Conservation (phyloP, 2,329 filamentous ascomycete genomes). For the Penicillium digitatum region DNA sequence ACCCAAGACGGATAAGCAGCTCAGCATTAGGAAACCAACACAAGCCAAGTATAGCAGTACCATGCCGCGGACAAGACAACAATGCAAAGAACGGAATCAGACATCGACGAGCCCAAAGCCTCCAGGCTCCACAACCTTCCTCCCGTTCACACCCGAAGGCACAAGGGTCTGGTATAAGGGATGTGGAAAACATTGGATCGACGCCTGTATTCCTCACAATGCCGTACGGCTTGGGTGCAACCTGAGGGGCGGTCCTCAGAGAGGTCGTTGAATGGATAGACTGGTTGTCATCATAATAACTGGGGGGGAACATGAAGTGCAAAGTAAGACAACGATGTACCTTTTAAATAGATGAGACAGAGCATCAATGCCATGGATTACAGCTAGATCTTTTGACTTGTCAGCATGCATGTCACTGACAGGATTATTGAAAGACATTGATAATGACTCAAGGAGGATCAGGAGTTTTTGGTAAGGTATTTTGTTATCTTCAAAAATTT, state of each 20-base stretch:
- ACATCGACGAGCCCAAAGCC: slow-evolving; percentile 26
- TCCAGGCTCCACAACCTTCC: slow-evolving; percentile 44
- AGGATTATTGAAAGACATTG: slow-evolving; percentile 11
- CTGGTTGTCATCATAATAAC: slow-evolving; percentile 56
- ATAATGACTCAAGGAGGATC: slow-evolving; percentile 29
- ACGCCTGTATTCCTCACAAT: slow-evolving; percentile 16
- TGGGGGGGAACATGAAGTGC: slow-evolving; percentile 10
- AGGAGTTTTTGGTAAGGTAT: slow-evolving; percentile 57
- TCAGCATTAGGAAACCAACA: slow-evolving; percentile 28
- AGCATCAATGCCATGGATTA: slow-evolving; percentile 4
- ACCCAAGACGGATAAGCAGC: slow-evolving; percentile 39
- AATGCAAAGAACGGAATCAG: slow-evolving; percentile 17
- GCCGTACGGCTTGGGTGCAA: slow-evolving; percentile 21
- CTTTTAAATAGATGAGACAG: slow-evolving; percentile 12
- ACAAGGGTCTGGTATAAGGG: slow-evolving; percentile 45
- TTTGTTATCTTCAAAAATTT: slow-evolving; percentile 54
- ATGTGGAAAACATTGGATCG: slow-evolving; percentile 32
- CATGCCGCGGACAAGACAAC: slow-evolving; percentile 13
- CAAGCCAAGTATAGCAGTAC: slow-evolving; percentile 34
- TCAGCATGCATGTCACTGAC: slow-evolving; percentile 17
- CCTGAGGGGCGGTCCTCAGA: slow-evolving; percentile 39
- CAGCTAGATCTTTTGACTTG: slow-evolving; percentile 14
- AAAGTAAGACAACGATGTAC: slow-evolving; percentile 20
- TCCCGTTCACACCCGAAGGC: slow-evolving; percentile 27
- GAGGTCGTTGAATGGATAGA: slow-evolving; percentile 61